Base-by-base conservation (phyloP, 169 alveolate species). In the Plasmodium inui region DNA sequence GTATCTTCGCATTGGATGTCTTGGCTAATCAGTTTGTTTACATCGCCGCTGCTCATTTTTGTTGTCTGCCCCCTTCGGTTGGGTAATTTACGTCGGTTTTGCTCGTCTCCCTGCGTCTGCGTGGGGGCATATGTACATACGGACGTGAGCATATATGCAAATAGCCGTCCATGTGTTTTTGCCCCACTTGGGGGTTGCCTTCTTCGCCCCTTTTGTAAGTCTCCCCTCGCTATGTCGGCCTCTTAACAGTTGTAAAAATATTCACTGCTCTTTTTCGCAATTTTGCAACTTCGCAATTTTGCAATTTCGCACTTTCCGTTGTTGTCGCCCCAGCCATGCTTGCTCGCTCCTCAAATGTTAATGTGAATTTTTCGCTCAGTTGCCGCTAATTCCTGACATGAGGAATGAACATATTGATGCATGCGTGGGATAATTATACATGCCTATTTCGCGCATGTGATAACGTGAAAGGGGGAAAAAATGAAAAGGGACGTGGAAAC, bases 1-100 rank as follows among this genome's bases (percentile, higher is more conserved):
- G 72, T 67, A 88, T 88, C 94, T 57, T 88, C 88, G 44, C 88
- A 71, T 30, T 55, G 83, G 17, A 22, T 78, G 32, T 74, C 78
- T 55, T 88, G 82, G 80, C 70, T 78, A 22, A 88, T 76, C 34
- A 88, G 12, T 88, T 34, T 22, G 61, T 78, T 78, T 32, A 39
- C 82, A 76, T 57, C 72, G 37, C 37, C 44, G 34, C 34, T 55
- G 37, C 53, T n/a, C 94, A 88, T 88, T 79, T 88, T 88, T 19
- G 74, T 71, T 71, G 26, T 55, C 32, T n/a, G n/a, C n/a, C 22
- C 19, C 53, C 17, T 6, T 28, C 8, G 12, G 22, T 72, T 85
- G 19, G 39, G 46, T 50, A 61, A 28, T 26, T 86, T 19, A 73
- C 53, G 53, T 39, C 30, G 73, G 32, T 44, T 73, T 44, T 73